phyloP scores from a whole-genome alignment of 2,329 filamentous ascomycete genomes.

The Akanthomyces dipterigenus region DNA sequence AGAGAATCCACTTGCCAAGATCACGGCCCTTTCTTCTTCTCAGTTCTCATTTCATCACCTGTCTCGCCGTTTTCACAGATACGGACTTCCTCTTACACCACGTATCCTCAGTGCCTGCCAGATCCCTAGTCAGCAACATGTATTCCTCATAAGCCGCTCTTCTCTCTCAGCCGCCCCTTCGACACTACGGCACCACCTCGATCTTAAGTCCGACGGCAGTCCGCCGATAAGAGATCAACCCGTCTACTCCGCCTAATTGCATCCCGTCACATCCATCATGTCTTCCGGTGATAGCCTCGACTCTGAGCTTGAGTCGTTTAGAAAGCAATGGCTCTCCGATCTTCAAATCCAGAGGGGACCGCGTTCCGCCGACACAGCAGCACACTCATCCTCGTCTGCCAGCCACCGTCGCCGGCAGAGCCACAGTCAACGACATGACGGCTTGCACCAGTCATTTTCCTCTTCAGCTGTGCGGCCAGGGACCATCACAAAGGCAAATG shows the following conservation, averaged over 20 bases:
- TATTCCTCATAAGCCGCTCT: background rate
- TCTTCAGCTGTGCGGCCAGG: background rate
- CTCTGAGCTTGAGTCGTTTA: conserved; percentile 77
- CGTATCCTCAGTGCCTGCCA: background rate
- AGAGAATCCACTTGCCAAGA: background rate
- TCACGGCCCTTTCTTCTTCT: background rate
- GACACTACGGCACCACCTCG: background rate
- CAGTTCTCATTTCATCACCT: background rate
- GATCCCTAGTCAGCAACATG: background rate
- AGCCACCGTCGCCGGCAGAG: conserved; percentile 1
- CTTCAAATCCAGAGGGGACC: conserved; percentile 40
- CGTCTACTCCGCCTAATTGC: no score
- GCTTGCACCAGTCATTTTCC: background rate
- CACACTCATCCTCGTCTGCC: background rate
- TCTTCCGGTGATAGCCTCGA: conserved; percentile 29
- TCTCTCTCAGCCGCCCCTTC: background rate
- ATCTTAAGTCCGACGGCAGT: background rate
- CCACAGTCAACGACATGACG: background rate
- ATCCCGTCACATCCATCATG: conserved; percentile 12
- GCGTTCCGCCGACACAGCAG: background rate
- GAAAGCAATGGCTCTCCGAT: conserved; percentile 79
- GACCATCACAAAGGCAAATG: background rate
- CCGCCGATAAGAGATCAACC: background rate
- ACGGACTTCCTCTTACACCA: background rate
- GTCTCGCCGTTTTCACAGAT: no score